Evolutionary conservation across 2,329 filamentous ascomycete genomes (phyloP).

Genomic region (Penicillium sp.): DNA sequence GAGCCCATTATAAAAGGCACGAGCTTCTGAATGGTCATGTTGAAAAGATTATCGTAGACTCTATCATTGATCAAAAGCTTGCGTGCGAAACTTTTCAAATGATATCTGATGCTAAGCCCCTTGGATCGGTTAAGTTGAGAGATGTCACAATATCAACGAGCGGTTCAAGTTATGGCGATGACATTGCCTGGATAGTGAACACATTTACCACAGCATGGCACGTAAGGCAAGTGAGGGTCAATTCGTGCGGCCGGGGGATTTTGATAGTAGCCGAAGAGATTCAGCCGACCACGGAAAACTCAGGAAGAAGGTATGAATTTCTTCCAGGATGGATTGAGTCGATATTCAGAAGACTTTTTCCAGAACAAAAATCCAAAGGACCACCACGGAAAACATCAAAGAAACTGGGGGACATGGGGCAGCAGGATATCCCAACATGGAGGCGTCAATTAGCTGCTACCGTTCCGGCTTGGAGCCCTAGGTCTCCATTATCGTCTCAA

Average conservation of each 20-base stretch:
- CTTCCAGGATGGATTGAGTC: not conserved
- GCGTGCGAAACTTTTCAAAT: not conserved
- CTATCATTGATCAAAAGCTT: conserved; percentile 1
- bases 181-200: not conserved
- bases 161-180: not conserved
- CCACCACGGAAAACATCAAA: not conserved
- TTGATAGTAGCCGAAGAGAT: not conserved
- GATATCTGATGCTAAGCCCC: not conserved
- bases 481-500: too few species aligned
- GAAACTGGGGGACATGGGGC: not conserved
- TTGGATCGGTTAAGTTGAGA: not conserved
- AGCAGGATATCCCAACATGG: not conserved
- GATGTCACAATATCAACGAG: not conserved
- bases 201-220: not conserved
- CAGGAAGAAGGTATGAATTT: not conserved
- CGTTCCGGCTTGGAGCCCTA: too few species aligned
- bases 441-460: too few species aligned
- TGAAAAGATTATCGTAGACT: not conserved
- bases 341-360: not conserved
- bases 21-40: conserved; percentile 5
- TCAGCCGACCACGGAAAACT: not conserved
- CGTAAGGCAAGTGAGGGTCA: not conserved
- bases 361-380: not conserved
- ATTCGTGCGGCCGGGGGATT: not conserved
- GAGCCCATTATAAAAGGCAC: too few species aligned